Percentiles rank a stretch among this genome's conserved stretches.
phyloP scores from a whole-genome alignment of 176 grass and related monocot species.

The Chrysopogon serrulatus region DNA sequence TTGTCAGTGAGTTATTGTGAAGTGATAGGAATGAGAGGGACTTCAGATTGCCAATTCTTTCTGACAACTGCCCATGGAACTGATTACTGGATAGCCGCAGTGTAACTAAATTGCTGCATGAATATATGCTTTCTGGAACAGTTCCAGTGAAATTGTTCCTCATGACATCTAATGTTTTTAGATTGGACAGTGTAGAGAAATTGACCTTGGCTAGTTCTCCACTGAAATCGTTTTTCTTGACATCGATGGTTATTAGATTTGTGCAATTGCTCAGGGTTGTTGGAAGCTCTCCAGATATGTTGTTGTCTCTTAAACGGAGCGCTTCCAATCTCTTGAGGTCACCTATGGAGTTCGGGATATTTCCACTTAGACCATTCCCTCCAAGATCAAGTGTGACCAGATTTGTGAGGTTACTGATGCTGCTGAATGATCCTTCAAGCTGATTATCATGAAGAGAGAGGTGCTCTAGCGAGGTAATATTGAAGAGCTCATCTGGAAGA shows the following conservation, averaged over 20 bases:
- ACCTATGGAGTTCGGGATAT: constrained; percentile 16
- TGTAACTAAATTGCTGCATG: constrained; percentile 13
- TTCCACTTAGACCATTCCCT: neutral
- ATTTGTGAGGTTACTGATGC: constrained; percentile 11
- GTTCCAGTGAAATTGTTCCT: neutral
- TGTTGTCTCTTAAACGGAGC: neutral
- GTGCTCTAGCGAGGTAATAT: neutral
- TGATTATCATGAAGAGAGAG: constrained; percentile 19
- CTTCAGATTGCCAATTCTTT: constrained; percentile 5
- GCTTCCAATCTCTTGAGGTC: constrained; percentile 22
- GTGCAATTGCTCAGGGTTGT: constrained; percentile 8
- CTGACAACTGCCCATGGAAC: neutral
- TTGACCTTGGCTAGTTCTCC: constrained; percentile 12
- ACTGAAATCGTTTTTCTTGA: neutral
- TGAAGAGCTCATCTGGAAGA: constrained; percentile 23
- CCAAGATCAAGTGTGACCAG: constrained; percentile 21
- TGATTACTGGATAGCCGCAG: constrained; percentile 3
- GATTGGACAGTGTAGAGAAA: neutral
- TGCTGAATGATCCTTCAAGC: neutral
- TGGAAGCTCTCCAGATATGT: constrained; percentile 20
- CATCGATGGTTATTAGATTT: constrained; percentile 1
- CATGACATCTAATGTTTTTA: neutral
- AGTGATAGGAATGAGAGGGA: constrained; percentile 19
- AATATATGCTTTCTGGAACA: constrained; percentile 37
- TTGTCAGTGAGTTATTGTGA: neutral